Percentiles rank a stretch among this genome's conserved stretches.
These are phyloP conservation scores for Tilletia walkeri DNA, from an alignment of 1,284 basidiomycete genomes.

Conservation along the genomic window DNA sequence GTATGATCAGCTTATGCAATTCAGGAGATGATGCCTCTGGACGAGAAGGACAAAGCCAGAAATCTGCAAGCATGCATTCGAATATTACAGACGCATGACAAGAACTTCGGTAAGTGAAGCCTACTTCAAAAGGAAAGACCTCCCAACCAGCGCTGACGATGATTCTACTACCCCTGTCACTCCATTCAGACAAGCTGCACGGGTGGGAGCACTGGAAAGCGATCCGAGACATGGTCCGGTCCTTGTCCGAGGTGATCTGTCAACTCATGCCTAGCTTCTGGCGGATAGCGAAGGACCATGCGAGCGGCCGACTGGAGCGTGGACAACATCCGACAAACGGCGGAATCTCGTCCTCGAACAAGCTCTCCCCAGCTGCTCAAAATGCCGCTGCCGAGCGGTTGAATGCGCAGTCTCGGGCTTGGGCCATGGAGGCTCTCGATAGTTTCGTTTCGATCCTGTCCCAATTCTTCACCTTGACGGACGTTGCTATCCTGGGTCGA, in stretches of 20 bases:
- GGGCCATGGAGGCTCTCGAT: constrained; percentile 86
- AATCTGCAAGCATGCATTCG: constrained; percentile 11
- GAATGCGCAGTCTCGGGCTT: constrained; percentile 77
- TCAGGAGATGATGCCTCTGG: constrained; percentile 12
- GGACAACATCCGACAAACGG: neutral
- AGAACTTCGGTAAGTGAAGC: neutral
- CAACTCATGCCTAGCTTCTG: constrained; percentile 82
- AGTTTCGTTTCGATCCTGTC: constrained; percentile 82
- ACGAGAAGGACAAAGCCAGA: constrained; percentile 16
- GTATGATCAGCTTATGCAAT: constrained; percentile 2
- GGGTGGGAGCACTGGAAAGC: constrained; percentile 66
- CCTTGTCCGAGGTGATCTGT: constrained; percentile 60
- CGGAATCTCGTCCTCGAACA: neutral
- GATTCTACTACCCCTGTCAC: neutral
- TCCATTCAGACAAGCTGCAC: constrained; percentile 7
- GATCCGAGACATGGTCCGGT: constrained; percentile 65
- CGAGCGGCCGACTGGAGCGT: constrained; percentile 67
- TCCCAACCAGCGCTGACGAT: neutral
- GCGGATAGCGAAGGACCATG: constrained; percentile 84
- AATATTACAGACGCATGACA: neutral
- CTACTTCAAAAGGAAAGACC: too few species aligned
- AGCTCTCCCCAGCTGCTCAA: neutral
- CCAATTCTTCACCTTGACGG: constrained; percentile 82
- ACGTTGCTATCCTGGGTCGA: constrained; percentile 65
- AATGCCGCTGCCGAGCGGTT: constrained; percentile 63